Evolutionary conservation across 2,329 filamentous ascomycete genomes (phyloP).

Genomic region (Endoconidiophora laricicola): DNA sequence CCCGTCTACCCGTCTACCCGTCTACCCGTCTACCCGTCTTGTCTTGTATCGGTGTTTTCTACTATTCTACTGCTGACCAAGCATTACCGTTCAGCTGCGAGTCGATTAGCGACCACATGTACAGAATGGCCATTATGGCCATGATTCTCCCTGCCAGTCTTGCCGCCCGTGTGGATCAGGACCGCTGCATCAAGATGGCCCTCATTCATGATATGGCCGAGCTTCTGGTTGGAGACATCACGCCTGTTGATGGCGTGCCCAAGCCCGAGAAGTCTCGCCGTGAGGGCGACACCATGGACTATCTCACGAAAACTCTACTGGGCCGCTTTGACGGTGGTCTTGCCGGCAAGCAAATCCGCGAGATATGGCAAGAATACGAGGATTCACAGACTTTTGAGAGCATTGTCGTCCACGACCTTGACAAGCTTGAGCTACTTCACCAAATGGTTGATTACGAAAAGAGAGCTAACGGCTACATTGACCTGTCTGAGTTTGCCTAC

Average conservation of each 20-base stretch:
- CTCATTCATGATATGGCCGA: conserved; percentile 97
- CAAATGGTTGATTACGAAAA: conserved; percentile 98
- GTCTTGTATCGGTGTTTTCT: not conserved
- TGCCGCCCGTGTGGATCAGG: conserved; percentile 53
- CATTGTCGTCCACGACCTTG: conserved; percentile 85
- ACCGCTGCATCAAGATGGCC: conserved; percentile 85
- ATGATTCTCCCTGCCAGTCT: conserved; percentile 74
- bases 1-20: not conserved
- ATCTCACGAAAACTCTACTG: conserved; percentile 57
- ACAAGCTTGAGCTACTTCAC: conserved; percentile 87
- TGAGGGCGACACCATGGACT: conserved; percentile 83
- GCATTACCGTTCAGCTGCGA: conserved; percentile 41
- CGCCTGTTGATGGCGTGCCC: conserved; percentile 68
- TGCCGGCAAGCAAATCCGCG: conserved; percentile 53
- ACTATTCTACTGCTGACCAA: not conserved
- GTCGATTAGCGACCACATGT: conserved; percentile 97
- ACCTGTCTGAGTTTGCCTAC: conserved; percentile 74
- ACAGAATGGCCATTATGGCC: conserved; percentile 93
- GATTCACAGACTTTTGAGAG: conserved; percentile 70
- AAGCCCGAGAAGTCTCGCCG: conserved; percentile 82
- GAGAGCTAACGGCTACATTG: conserved; percentile 42
- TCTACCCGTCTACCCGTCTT: not conserved
- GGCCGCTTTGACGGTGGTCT: conserved; percentile 56
- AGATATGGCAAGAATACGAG: conserved; percentile 91
- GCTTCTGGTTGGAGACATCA: conserved; percentile 87